Percentiles rank a stretch among this genome's conserved stretches.
Evolutionary conservation across 2,329 filamentous ascomycete genomes (phyloP).

Genomic region (Aspergillus glaucus): DNA sequence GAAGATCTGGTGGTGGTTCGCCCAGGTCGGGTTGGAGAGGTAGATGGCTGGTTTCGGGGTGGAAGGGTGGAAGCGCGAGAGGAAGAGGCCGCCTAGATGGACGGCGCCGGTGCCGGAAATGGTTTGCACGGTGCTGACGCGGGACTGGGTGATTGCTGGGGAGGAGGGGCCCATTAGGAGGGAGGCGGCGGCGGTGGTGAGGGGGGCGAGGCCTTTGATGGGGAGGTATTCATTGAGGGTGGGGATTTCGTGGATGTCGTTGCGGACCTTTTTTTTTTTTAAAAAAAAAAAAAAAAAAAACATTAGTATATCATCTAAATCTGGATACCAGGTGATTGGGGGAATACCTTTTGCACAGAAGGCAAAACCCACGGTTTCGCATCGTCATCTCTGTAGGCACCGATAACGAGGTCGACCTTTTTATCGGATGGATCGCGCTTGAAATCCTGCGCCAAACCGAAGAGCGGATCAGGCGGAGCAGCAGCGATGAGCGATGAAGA

Average conservation of each 20-base stretch:
- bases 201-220: conserved; percentile 78
- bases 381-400: conserved; percentile 89
- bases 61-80: conserved; percentile 76
- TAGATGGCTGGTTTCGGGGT: conserved; percentile 60
- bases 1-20: conserved; percentile 98
- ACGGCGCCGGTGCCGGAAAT: conserved; percentile 96
- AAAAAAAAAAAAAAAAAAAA: too few species aligned
- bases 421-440: conserved; percentile 66
- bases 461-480: conserved; percentile 91
- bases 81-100: conserved; percentile 88
- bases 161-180: conserved; percentile 76
- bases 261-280: conserved; percentile 63
- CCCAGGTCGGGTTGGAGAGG: conserved; percentile 94
- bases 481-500: conserved; percentile 71
- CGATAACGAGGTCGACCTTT: conserved; percentile 93
- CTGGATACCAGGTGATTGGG: too few species aligned
- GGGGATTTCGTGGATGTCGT: conserved; percentile 80
- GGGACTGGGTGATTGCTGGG: conserved; percentile 75
- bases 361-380: conserved; percentile 97
- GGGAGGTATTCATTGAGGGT: conserved; percentile 95
- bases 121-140: conserved; percentile 78
- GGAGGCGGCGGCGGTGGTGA: conserved; percentile 86
- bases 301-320: background rate
- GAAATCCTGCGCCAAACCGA: conserved; percentile 85
- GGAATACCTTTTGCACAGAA: conserved; percentile 81